Percentiles rank a stretch among this genome's conserved stretches.
Conservation (phyloP, 768 basidiomycete species). For the Lactifluus subvellereus region DNA sequence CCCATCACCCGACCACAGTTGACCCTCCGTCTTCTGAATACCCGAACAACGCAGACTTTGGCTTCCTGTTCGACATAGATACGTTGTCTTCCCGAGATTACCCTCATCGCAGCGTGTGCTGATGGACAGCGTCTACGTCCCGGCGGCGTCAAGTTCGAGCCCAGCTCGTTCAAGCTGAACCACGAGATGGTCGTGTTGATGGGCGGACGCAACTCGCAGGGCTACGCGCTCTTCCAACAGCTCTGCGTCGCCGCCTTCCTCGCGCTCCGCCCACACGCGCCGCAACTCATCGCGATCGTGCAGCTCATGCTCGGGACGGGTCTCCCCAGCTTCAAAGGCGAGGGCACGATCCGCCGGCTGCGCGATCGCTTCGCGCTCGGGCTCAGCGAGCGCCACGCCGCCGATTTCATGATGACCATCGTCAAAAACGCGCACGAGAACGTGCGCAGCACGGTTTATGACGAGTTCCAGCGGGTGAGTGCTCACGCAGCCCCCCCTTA, state of each 20-base stretch:
- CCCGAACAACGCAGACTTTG: slow-evolving; percentile 60
- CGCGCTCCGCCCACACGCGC: slow-evolving; percentile 89
- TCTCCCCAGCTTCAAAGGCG: slow-evolving; percentile 95
- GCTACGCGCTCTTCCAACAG: slow-evolving; percentile 90
- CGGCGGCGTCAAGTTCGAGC: slow-evolving; percentile 98
- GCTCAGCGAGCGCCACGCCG: slow-evolving; percentile 83
- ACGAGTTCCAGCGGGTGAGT: slow-evolving; percentile 88
- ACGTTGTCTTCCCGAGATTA: slow-evolving; percentile 39
- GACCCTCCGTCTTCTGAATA: not conserved
- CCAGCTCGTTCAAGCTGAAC: slow-evolving; percentile 95
- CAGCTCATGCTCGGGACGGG: slow-evolving; percentile 94
- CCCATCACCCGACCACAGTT: not conserved
- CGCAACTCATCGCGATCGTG: slow-evolving; percentile 82
- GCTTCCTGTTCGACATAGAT: slow-evolving; percentile 98
- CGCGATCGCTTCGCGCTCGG: slow-evolving; percentile 81
- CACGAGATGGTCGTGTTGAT: slow-evolving; percentile 98
- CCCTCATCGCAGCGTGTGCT: not conserved
- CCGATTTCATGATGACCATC: slow-evolving; percentile 86
- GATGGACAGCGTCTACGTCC: slow-evolving; percentile 6
- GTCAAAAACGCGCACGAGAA: slow-evolving; percentile 95
- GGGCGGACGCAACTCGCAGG: slow-evolving; percentile 93
- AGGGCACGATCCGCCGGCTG: slow-evolving; percentile 81
- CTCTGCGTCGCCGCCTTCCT: slow-evolving; percentile 96
- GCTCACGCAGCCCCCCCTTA: not conserved
- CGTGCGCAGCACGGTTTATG: slow-evolving; percentile 86